Percentiles rank a stretch among this genome's conserved stretches.
These are phyloP conservation scores for Dicorynia guianensis DNA, from an alignment of 306 rosid genomes.

Conservation along the genomic window DNA sequence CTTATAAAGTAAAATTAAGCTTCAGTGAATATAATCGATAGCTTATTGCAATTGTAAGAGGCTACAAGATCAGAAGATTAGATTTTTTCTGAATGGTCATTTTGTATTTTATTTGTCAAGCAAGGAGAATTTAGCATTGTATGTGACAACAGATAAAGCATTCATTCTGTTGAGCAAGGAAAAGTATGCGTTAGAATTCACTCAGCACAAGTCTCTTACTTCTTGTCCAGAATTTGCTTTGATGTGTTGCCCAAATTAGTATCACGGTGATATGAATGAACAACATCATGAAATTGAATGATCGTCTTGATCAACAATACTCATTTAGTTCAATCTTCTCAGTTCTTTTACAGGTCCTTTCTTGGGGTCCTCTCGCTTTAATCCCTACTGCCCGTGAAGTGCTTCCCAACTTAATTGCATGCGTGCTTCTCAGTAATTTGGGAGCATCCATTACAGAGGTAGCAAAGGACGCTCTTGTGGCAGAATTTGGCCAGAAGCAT, in stretches of 20 bases:
- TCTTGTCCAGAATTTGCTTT: background rate
- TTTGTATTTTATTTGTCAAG: background rate
- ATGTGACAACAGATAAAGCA: background rate
- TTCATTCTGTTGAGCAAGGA: too few relatives aligned
- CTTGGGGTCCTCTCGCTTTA: slow-evolving; percentile 84
- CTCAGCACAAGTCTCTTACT: background rate
- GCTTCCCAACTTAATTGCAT: slow-evolving; percentile 64
- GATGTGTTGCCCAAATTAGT: background rate
- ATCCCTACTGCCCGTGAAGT: slow-evolving; percentile 61
- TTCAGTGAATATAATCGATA: background rate
- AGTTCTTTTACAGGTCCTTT: slow-evolving; percentile 81
- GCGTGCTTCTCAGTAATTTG: slow-evolving; percentile 80
- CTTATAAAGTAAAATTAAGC: slow-evolving; percentile 1
- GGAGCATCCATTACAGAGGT: slow-evolving; percentile 94
- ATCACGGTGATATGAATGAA: background rate
- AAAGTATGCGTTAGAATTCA: too few relatives aligned
- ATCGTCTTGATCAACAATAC: slow-evolving; percentile 3
- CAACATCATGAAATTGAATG: background rate
- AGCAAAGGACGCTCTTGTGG: slow-evolving; percentile 90
- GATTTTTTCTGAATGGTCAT: background rate
- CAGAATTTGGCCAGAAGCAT: slow-evolving; percentile 80
- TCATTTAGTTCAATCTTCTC: slow-evolving; percentile 52
- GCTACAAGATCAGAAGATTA: background rate
- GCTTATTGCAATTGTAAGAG: background rate
- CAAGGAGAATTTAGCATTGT: background rate